Evolutionary conservation across 2,329 filamentous ascomycete species (phyloP).

Genomic region (Penicillium aurantiogriseum): DNA sequence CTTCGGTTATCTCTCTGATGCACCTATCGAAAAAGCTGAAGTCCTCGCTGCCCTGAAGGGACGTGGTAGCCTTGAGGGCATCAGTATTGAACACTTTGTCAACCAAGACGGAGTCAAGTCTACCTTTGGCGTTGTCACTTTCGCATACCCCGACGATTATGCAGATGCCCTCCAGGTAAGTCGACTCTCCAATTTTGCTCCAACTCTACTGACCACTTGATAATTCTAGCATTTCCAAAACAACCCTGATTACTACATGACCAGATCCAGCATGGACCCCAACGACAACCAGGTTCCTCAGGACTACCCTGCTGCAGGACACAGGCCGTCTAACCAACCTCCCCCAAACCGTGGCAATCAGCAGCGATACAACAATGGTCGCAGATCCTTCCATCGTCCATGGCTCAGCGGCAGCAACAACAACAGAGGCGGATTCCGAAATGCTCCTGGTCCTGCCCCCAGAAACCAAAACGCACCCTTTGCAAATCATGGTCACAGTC

Average conservation of each 20-base stretch:
- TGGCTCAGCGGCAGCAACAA: neutral
- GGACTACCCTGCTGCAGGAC: neutral
- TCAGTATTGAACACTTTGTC: neutral
- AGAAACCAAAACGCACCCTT: slow-evolving; percentile 1
- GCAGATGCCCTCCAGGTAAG: slow-evolving; percentile 17
- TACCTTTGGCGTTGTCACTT: slow-evolving; percentile 4
- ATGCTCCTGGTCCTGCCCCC: neutral
- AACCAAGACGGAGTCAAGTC: neutral
- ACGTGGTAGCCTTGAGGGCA: neutral
- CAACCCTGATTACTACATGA: slow-evolving; percentile 19
- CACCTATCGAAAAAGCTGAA: slow-evolving; percentile 6
- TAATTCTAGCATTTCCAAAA: slow-evolving; percentile 16
- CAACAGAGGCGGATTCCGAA: slow-evolving; percentile 7
- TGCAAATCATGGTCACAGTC: neutral
- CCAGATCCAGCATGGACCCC: slow-evolving; percentile 17
- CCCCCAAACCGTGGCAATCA: slow-evolving; percentile 2
- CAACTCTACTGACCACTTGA: neutral
- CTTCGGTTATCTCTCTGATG: neutral
- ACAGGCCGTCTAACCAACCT: neutral
- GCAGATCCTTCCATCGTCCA: slow-evolving; percentile 2
- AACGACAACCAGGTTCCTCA: neutral
- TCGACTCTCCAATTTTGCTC: neutral
- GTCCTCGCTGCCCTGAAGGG: slow-evolving; percentile 26
- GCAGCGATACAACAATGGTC: slow-evolving; percentile 1
- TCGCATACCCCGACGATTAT: slow-evolving; percentile 7